A percentile compares a stretch with the other conserved stretches of the same genome.
Conservation (phyloP, 2,329 filamentous ascomycete species). For the Sporothrix brasiliensis region DNA sequence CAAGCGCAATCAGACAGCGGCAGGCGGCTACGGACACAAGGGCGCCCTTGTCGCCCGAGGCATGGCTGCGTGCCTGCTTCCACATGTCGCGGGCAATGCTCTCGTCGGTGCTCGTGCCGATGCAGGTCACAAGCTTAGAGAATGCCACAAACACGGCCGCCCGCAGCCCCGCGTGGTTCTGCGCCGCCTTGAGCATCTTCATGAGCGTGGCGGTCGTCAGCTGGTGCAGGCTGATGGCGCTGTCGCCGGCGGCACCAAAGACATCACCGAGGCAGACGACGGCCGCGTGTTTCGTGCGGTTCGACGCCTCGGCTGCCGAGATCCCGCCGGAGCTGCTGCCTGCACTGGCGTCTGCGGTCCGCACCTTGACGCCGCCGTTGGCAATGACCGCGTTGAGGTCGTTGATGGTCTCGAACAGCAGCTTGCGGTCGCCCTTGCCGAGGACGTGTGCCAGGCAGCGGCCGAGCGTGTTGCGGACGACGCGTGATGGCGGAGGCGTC, state of each 20-base stretch:
- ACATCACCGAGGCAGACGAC: constrained; percentile 85
- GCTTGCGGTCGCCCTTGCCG: constrained; percentile 80
- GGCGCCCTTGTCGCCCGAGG: constrained; percentile 76
- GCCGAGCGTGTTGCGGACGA: constrained; percentile 87
- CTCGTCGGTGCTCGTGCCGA: constrained; percentile 80
- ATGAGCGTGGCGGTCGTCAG: constrained; percentile 71
- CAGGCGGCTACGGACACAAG: constrained; percentile 79
- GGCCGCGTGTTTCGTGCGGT: constrained; percentile 76
- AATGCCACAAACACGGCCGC: constrained; percentile 76
- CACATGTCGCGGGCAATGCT: constrained; percentile 83
- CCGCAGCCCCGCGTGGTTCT: constrained; percentile 78
- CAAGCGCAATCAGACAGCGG: constrained; percentile 73
- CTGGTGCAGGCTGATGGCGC: constrained; percentile 80
- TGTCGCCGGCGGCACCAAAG: constrained; percentile 90
- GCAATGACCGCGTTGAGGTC: constrained; percentile 71
- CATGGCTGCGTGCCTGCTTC: constrained; percentile 83
- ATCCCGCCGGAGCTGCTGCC: constrained; percentile 48
- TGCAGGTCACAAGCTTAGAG: constrained; percentile 74
- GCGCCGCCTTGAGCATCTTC: constrained; percentile 77
- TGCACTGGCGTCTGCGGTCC: constrained; percentile 64
- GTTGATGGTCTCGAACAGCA: constrained; percentile 92
- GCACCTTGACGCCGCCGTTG: constrained; percentile 73
- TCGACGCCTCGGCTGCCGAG: constrained; percentile 69
- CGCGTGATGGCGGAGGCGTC: constrained; percentile 79
- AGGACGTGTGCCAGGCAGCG: constrained; percentile 83